phyloP scores from a whole-genome alignment of 177 flowering plant genomes.

The Telopea speciosissima region DNA sequence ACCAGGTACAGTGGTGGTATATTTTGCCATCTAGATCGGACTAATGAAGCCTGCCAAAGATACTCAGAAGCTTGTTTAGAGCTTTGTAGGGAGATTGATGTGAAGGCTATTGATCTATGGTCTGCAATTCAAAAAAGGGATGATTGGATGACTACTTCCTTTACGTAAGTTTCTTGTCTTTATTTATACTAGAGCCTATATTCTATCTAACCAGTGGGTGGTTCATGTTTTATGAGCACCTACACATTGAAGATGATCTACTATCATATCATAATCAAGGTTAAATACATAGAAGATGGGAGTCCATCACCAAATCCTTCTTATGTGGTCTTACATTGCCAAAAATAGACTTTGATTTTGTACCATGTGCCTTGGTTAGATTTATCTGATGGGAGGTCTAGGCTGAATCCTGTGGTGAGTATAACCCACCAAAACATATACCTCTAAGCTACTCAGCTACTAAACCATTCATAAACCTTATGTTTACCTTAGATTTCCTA shows the following conservation, averaged over 20 bases:
- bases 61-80: constrained; percentile 82
- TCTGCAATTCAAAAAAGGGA: constrained; percentile 61
- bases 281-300: neutral
- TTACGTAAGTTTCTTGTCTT: constrained; percentile 56
- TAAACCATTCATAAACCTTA: neutral
- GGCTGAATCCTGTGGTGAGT: neutral
- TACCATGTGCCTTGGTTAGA: neutral
- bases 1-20: constrained; percentile 31
- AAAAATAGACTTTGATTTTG: neutral
- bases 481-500: neutral
- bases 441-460: neutral
- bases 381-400: neutral
- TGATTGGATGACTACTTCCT: constrained; percentile 60
- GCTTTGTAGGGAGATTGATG: constrained; percentile 57
- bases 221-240: neutral
- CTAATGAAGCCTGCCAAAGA: constrained; percentile 55
- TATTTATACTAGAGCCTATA: neutral
- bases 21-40: constrained; percentile 46
- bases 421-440: neutral
- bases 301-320: neutral
- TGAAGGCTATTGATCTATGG: constrained; percentile 70
- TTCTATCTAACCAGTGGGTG: neutral
- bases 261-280: neutral
- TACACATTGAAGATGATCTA: neutral
- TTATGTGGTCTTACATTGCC: neutral